Base-by-base conservation (phyloP, 1,139 yeast genomes). In the Sugiyamaella castrensis region DNA sequence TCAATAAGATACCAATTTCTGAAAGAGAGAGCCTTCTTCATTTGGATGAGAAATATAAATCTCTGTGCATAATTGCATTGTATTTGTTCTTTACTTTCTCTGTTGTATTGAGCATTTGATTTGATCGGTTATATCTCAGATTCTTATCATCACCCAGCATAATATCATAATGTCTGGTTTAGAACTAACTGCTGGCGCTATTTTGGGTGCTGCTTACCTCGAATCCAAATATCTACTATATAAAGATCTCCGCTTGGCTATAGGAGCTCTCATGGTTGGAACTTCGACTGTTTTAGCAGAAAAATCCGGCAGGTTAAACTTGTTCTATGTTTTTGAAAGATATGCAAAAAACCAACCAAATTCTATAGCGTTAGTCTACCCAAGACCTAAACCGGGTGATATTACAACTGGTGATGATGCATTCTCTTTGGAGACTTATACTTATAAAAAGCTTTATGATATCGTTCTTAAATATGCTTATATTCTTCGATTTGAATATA, bases 381-480 rank as follows among this genome's bases (percentile, higher is more conserved):
- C 92, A 3, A 73, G 80, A 55, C 88, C 87, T 2, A 39, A 68
- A 43, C 47, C 51, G 10, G 55, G 51, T 26, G 40, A 40, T 15
- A 46, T 49, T 32, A 45, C 56, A 13, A 51, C 41, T 15, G 53
- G 60, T 54, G 89, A 84, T 56, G 73, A 72, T 34, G 76, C 75
- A 48, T 89, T 84, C 63, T 65, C 67, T 8, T 58, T 87, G 43
- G 91, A 87, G 60, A 64, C 68, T 19, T 84, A 73, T 64, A 84
- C 95, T 0, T 91, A 85, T 67, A 66, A 70, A 49, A 82, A 89
- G 67, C 66, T 87, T 46, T 82, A 85, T 61, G 81, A 79, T 48
- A 76, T 80, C 59, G 77, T 85, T 5, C 73, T 87, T 57, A 70
- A 84, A 53, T 72, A 87, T 57, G 82, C 95, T 7, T 74, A 79